Evolutionary conservation across 805 yeast genomes (phyloP), one percentile per base, ranked within the genome.

Genomic region (Kregervanrija pseudodelftensis): DNA sequence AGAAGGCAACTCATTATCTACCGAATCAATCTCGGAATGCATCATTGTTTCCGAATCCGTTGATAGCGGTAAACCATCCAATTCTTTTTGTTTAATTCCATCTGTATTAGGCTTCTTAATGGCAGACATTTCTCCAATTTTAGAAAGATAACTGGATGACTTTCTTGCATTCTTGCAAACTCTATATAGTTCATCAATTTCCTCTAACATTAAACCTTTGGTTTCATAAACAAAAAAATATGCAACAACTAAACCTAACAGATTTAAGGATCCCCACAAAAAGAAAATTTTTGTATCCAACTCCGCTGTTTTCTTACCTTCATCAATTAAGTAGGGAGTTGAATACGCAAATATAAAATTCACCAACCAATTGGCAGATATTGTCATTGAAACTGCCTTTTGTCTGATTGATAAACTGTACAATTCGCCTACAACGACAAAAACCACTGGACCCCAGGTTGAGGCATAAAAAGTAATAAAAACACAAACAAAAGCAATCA

Each of bases 361-460:
- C 36, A 80, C 83, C 28, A 84, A 53, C 95, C 95, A 85, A 61
- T 85, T 85, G 11, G 89, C 75, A 2, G 91, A 83, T 1, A 86
- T 85, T 30, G 86, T 77, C 22, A 85, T 61, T 9, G 93, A 79
- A 22, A 84, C 84, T 11, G 90, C 84, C 59, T 81, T 81, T 50
- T 85, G 88, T 57, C 95, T 74, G 30, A 85, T 78, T 39, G 87
- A 78, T 42, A 85, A 68, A 22, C 87, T 80, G 60, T 75, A 85
- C 39, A 84, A 70, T 61, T 79, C 84, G 42, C 81, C 80, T 28
- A 76, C 73, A 28, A 77, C 64, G 16, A 79, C 93, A 93, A 93
- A 85, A 13, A 76, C 80, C 32, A 77, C 74, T 11, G 91, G 91
- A 52, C 91, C 95, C 93, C 93, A 85, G 4, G 88, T 75, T 8